phyloP scores from a whole-genome alignment of 2,329 filamentous ascomycete species.

The Talaromyces atroroseus region DNA sequence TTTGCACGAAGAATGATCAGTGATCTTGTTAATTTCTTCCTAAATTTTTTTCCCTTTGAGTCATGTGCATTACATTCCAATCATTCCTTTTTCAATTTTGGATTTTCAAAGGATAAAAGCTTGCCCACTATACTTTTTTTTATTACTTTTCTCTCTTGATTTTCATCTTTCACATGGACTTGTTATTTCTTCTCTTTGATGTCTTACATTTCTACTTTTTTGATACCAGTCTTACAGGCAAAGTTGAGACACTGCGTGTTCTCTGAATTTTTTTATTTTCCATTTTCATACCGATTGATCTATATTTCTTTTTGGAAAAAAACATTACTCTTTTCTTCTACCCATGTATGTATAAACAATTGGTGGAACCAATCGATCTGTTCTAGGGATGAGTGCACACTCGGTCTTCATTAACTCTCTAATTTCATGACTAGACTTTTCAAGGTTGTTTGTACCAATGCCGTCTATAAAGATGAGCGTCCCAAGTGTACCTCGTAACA shows the following conservation, averaged over 20 bases:
- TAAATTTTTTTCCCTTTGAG: slow-evolving; percentile 7
- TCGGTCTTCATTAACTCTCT: background rate
- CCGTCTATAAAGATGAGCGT: background rate
- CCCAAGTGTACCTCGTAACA: too few relatives aligned
- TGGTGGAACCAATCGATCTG: background rate
- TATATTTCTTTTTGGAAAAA: background rate
- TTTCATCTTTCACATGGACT: slow-evolving; percentile 13
- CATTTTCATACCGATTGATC: background rate
- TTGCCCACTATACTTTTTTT: slow-evolving; percentile 15
- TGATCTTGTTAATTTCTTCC: slow-evolving; percentile 15
- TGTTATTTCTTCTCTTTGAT: slow-evolving; percentile 15
- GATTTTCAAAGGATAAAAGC: background rate
- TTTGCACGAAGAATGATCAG: slow-evolving; percentile 34
- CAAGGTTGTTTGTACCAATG: background rate
- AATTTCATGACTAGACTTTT: background rate
- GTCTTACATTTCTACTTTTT: slow-evolving; percentile 8
- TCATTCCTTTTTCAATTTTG: slow-evolving; percentile 10
- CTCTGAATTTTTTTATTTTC: background rate
- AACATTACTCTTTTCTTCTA: background rate
- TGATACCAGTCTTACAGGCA: slow-evolving; percentile 13
- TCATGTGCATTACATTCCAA: background rate
- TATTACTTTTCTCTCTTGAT: slow-evolving; percentile 10
- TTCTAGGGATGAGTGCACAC: background rate
- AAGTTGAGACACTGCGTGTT: slow-evolving; percentile 9
- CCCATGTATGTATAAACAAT: background rate